Evolutionary conservation across 768 basidiomycete genomes (phyloP), one percentile per base, ranked within the genome.

Genomic region (Lentinus brumalis): DNA sequence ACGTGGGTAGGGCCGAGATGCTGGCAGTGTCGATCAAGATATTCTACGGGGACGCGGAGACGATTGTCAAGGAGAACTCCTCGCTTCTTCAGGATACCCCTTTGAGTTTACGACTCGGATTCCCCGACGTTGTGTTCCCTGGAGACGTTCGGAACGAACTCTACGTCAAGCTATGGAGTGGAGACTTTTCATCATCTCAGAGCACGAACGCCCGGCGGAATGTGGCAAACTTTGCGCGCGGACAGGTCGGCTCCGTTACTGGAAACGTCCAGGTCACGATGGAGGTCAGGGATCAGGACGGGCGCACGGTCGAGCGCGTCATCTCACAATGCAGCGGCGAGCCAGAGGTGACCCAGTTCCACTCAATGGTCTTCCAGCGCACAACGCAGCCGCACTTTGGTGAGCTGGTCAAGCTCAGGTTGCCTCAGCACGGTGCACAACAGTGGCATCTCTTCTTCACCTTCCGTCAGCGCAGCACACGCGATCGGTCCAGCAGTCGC

Each of bases 141-240:
- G 92, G 91, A 7, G 90, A 92, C 62, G 76, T 86, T n/a, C 87
- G 96, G 15, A 98, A 98, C 69, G 96, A 98, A 65, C 81, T 98
- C 12, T 98, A 98, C 74, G 84, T 98, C 77, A 97, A 97, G 73
- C 83, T 98, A 0, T 98, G 95, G 95, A 89, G 87, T 57, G 96
- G 93, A 41, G 91, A 94, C 63, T 98, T 98, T 70, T 75, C 81
- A 2, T 76, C 84, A 0, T 78, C 83, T 3, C 82, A 83, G 60
- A 74, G 73, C 44, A 75, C 76, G 30, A 75, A 78, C 45, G 79
- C 88, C 3, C 88, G 88, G 46, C 74, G 78, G 31, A 83, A 79
- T 64, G 79, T 91, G 52, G 79, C 82, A 38, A 77, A 74, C 57
- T 84, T 91, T 73, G 80, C 86, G 21, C 82, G 88, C 55, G 79